A percentile compares a stretch with the other conserved stretches of the same genome.
Conservation (phyloP, 225 moss, liverwort and hornwort species). For the Marchantia polymorpha region DNA sequence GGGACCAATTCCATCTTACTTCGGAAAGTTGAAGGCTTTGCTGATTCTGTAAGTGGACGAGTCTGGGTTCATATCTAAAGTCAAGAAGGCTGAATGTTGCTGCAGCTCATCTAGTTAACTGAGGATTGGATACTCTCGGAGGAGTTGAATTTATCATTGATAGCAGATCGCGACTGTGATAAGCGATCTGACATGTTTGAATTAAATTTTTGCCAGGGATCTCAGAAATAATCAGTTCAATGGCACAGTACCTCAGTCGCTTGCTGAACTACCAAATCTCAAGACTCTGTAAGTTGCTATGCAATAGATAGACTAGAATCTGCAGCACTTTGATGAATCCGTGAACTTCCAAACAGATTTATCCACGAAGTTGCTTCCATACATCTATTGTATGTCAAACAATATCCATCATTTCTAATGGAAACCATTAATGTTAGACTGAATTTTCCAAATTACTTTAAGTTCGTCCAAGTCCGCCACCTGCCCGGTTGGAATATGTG, state of each 20-base stretch:
- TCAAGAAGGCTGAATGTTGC: too few relatives aligned
- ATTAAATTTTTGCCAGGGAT: background rate
- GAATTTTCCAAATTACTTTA: too few relatives aligned
- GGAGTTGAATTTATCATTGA: background rate
- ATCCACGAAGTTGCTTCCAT: background rate
- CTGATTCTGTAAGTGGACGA: background rate
- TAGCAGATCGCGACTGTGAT: background rate
- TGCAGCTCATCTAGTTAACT: too few relatives aligned
- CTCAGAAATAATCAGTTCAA: constrained; percentile 6
- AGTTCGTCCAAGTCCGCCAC: background rate
- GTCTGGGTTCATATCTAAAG: background rate
- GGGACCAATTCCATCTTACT: background rate
- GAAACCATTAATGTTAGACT: too few relatives aligned
- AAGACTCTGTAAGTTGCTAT: background rate
- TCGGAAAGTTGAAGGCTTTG: background rate
- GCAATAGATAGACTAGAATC: too few relatives aligned
- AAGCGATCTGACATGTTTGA: background rate
- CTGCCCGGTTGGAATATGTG: background rate
- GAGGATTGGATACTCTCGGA: background rate
- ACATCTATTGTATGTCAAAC: background rate
- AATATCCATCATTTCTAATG: too few relatives aligned
- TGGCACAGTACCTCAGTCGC: background rate
- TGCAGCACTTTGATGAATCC: background rate
- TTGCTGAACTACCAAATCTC: background rate
- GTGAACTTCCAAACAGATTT: background rate